These are phyloP conservation scores for Adiantum capillusveneris DNA, from an alignment of 75 land plant species.

Conservation along the genomic window DNA sequence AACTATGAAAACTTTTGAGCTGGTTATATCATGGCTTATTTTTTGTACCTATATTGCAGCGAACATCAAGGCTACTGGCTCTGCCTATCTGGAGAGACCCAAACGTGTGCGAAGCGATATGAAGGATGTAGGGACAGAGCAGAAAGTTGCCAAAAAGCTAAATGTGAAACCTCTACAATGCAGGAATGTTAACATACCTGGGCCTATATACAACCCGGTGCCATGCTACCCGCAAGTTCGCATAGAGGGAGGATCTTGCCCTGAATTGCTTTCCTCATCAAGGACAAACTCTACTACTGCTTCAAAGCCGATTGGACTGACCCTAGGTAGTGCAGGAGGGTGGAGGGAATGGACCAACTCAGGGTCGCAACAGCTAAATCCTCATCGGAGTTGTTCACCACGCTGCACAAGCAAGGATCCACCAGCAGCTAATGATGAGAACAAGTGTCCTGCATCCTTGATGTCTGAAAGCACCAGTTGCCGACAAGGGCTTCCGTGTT, in stretches of 20 bases:
- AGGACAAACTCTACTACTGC: background rate
- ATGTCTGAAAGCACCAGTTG: background rate
- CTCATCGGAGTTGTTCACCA: background rate
- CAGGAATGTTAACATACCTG: slow-evolving; percentile 16
- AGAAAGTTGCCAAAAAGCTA: slow-evolving; percentile 12
- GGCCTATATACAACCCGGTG: slow-evolving; percentile 29
- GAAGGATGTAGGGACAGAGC: slow-evolving; percentile 6
- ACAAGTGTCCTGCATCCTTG: background rate
- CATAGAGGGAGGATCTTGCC: slow-evolving; percentile 2
- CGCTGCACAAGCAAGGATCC: background rate
- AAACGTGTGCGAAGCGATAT: slow-evolving; percentile 7
- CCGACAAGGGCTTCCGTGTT: background rate
- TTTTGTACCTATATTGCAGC: no score
- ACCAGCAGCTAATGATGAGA: background rate
- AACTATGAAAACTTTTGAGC: no score
- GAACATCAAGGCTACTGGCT: no score
- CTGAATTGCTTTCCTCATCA: background rate
- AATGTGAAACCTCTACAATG: slow-evolving; percentile 34
- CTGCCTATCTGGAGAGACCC: background rate
- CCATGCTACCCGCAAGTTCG: slow-evolving; percentile 25
- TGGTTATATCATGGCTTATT: no score
- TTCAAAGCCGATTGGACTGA: slow-evolving; percentile 1
- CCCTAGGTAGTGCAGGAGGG: slow-evolving; percentile 18
- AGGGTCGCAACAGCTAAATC: background rate
- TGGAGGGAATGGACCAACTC: slow-evolving; percentile 36